These are phyloP conservation scores for Rutstroemia sp. DNA, from an alignment of 2,329 filamentous ascomycete species.

Conservation along the genomic window DNA sequence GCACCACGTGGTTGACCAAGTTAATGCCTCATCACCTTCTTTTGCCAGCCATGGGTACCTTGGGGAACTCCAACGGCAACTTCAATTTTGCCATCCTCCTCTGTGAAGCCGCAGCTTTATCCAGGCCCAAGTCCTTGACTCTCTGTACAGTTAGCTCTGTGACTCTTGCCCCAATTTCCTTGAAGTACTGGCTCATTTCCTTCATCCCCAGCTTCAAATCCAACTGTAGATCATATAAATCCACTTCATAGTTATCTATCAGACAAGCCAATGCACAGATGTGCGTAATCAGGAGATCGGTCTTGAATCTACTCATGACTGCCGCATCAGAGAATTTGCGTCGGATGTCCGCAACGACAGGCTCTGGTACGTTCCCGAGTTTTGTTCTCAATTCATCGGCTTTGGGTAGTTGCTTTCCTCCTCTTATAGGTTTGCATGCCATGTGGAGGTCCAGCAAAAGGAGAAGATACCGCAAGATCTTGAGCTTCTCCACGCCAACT, in stretches of 20 bases:
- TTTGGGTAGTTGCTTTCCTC: slow-evolving; percentile 44
- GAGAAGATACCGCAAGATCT: slow-evolving; percentile 52
- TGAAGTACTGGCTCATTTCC: slow-evolving; percentile 64
- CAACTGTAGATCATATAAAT: slow-evolving; percentile 60
- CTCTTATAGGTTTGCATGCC: slow-evolving; percentile 38
- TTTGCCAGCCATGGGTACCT: slow-evolving; percentile 32
- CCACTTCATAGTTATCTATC: slow-evolving; percentile 66
- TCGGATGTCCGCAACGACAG: slow-evolving; percentile 58
- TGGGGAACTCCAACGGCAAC: slow-evolving; percentile 79
- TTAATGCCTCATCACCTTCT: slow-evolving; percentile 6
- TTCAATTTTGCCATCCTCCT: slow-evolving; percentile 63
- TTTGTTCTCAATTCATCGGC: slow-evolving; percentile 54
- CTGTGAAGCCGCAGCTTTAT: slow-evolving; percentile 51
- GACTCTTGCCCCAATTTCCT: slow-evolving; percentile 66
- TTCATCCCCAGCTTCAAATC: slow-evolving; percentile 68
- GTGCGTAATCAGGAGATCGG: slow-evolving; percentile 66
- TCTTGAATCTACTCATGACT: slow-evolving; percentile 63
- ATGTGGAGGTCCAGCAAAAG: slow-evolving; percentile 49
- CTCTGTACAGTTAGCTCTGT: slow-evolving; percentile 38
- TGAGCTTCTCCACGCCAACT: slow-evolving; percentile 40
- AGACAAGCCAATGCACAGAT: slow-evolving; percentile 64
- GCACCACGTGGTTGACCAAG: no score
- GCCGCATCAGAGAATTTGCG: slow-evolving; percentile 60
- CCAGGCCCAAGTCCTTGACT: slow-evolving; percentile 45
- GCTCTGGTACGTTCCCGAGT: slow-evolving; percentile 47